Evolutionary conservation across 2,329 filamentous ascomycete genomes (phyloP), one percentile per base, ranked within the genome.

Genomic region (Trichophyton equinum): DNA sequence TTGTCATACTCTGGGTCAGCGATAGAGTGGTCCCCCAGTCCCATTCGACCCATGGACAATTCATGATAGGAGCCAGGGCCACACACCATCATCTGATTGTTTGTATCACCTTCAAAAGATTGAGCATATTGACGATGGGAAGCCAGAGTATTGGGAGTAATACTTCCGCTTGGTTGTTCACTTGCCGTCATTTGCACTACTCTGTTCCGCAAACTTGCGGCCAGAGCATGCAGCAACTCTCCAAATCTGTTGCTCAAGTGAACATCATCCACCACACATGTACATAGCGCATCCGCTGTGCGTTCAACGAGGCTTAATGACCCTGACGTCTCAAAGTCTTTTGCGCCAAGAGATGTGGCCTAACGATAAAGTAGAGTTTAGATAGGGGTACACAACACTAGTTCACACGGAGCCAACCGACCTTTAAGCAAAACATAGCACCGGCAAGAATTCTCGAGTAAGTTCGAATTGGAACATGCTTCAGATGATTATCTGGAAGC

Each of bases 161-260:
- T 62, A 53, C 62, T 63, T 22, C 59, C 63, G 38, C 63, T 65
- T 18, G 59, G 60, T 8, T 30, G 53, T 40, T 60, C 42, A 38
- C 62, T 59, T n/a, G 58, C 58, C 15, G 30, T 40, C 9, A 62
- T 58, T 33, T 61, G 55, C 46, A 63, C 58, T 30, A 65, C 63
- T 7, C 64, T 60, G 38, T 42, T 64, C 15, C 63, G 63, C 49
- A 65, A 62, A 49, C 63, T 65, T 8, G 63, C 42, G 18, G 59
- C 62, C 40, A 66, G 60, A 13, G 65, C 65, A 13, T 62, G 60
- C 30, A 66, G 62, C 2, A 66, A 59, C 44, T 66, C 65, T 5
- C 65, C 65, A 51, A 94, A 94, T 6, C 88, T 83, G 62, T 88
- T 90, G 33, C 77, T 78, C 2, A 83, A 76, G 68, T 83, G 81